phyloP scores from a whole-genome alignment of 1,284 basidiomycete genomes.

The Naganishia albida region DNA sequence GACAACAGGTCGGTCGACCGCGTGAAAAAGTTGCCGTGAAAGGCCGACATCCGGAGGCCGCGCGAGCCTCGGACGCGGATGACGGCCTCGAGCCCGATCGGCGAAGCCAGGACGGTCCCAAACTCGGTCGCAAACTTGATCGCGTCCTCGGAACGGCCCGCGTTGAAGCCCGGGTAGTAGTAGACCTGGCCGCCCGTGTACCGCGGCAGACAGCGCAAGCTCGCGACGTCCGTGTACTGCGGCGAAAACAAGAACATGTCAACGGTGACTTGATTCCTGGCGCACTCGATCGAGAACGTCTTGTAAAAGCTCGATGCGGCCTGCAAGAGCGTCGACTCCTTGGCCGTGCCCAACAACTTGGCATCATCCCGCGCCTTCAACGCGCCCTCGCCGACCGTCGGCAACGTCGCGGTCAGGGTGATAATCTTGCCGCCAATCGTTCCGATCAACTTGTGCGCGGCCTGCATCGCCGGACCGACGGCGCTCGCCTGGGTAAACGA shows the following conservation, averaged over 20 bases:
- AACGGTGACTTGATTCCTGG: constrained; percentile 92
- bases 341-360: constrained; percentile 91
- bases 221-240: constrained; percentile 93
- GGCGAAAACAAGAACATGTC: constrained; percentile 99
- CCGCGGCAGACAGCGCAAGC: constrained; percentile 84
- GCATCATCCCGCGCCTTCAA: constrained; percentile 96
- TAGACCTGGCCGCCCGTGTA: constrained; percentile 98
- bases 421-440: constrained; percentile 95
- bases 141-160: constrained; percentile 88
- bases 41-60: constrained; percentile 92
- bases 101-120: constrained; percentile 85
- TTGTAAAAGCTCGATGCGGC: constrained; percentile 95
- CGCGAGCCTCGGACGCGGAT: constrained; percentile 95
- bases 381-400: constrained; percentile 84
- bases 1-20: constrained; percentile 95
- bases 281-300: constrained; percentile 98
- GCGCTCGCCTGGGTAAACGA: constrained; percentile 89
- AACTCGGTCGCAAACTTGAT: constrained; percentile 98
- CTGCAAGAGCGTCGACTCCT: constrained; percentile 87
- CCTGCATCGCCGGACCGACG: constrained; percentile 92
- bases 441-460: constrained; percentile 92
- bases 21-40: constrained; percentile 99
- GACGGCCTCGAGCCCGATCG: constrained; percentile 95
- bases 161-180: constrained; percentile 98
- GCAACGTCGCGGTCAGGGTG: constrained; percentile 82